Evolutionary conservation across 768 basidiomycete genomes (phyloP).

Genomic region (Calocera cornea): DNA sequence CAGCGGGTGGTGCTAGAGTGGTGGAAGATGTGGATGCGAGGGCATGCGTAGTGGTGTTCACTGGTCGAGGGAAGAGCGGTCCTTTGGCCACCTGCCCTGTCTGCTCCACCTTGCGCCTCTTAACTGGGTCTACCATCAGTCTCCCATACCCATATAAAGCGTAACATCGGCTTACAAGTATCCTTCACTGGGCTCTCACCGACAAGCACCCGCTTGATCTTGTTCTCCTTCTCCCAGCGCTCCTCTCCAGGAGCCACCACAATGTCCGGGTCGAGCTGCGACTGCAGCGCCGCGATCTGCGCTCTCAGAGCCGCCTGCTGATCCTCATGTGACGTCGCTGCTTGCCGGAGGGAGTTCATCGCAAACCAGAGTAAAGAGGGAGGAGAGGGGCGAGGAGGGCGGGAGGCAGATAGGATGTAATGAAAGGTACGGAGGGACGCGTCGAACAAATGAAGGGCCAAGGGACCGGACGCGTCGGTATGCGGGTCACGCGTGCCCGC

Average conservation of each 20-base stretch:
- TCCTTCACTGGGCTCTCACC: slow-evolving; percentile 59
- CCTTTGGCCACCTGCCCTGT: slow-evolving; percentile 12
- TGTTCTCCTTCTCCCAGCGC: slow-evolving; percentile 38
- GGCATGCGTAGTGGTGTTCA: neutral
- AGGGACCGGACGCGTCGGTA: neutral
- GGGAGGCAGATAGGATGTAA: neutral
- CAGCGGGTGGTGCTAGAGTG: slow-evolving; percentile 40
- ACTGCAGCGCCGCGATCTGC: slow-evolving; percentile 44
- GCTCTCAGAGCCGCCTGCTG: slow-evolving; percentile 36
- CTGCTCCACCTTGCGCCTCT: slow-evolving; percentile 37
- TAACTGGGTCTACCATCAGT: slow-evolving; percentile 15
- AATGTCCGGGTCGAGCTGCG: slow-evolving; percentile 33
- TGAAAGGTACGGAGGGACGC: neutral
- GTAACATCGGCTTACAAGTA: slow-evolving; percentile 24
- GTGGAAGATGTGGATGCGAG: slow-evolving; percentile 8
- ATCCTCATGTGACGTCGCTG: neutral
- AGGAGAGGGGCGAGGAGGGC: neutral
- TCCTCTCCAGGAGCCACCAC: slow-evolving; percentile 14
- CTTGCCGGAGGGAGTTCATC: neutral
- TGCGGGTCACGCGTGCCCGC: neutral
- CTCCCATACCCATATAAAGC: neutral
- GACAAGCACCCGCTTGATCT: slow-evolving; percentile 32
- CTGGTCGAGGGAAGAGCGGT: slow-evolving; percentile 7
- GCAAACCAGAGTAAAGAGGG: too few relatives aligned
- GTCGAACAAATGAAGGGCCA: neutral